Evolutionary conservation across 306 rosid species (phyloP).

Genomic region (Luffa aegyptiaca): DNA sequence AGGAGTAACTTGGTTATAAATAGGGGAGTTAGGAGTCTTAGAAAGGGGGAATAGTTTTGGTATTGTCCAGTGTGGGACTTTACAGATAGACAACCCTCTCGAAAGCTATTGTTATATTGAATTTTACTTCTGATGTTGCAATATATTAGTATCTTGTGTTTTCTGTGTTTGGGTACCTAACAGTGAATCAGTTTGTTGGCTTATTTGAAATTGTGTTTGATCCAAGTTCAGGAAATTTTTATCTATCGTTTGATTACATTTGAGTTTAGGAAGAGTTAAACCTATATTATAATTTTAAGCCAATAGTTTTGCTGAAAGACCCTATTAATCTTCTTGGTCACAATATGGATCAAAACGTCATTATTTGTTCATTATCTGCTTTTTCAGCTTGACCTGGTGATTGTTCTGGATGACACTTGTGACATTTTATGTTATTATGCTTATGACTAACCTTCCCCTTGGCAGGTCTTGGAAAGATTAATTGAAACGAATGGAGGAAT

Average conservation of each 20-base stretch:
- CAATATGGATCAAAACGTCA: not conserved
- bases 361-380: not conserved
- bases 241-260: not conserved
- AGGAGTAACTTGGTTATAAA: too few species aligned
- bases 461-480: constrained; percentile 75
- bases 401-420: not conserved
- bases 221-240: not conserved
- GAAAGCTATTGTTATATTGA: too few species aligned
- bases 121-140: too few species aligned
- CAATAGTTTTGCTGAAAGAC: not conserved
- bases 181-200: not conserved
- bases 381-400: not conserved
- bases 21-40: too few species aligned
- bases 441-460: constrained; percentile 8
- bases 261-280: not conserved
- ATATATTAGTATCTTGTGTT: too few species aligned
- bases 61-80: too few species aligned
- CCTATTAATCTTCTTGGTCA: not conserved
- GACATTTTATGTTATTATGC: constrained; percentile 2
- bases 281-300: not conserved
- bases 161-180: too few species aligned
- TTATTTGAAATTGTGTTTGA: not conserved
- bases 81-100: too few species aligned
- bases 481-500: constrained; percentile 44
- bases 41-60: too few species aligned